Evolutionary conservation across 1,284 basidiomycete species (phyloP), one percentile per base, ranked within the genome.

Genomic region (Hortiboletus rubellus): DNA sequence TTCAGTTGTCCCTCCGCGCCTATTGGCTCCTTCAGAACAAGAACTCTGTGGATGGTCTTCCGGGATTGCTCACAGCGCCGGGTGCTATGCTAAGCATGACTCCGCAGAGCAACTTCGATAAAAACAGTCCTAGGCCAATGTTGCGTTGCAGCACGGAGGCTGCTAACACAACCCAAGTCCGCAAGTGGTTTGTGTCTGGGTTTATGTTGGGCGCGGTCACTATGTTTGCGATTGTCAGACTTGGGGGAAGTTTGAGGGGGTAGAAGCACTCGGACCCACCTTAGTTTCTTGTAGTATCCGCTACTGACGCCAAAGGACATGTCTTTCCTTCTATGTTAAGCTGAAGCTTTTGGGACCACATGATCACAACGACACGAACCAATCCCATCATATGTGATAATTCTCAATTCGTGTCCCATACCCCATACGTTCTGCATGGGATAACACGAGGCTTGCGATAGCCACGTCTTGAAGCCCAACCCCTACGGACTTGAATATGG

Each of bases 401-500:
- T 68, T 64, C 4, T 73, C 65, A 10, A 83, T 65, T 3, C 59
- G 52, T 15, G 67, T 75, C 6, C 82, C 80, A 3, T 74, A 61
- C 4, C 73, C 74, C 55, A 73, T 66, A 46, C 66, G 60, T 51
- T 75, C 64, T 3, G 81, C 82, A 18, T 63, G 68, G 8, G 76
- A 68, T 4, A 80, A 70, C 3, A 83, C 76, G 9, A 78, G 70
- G 31, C 60, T 66, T 14, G 88, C 82, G 60, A 92, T 88, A 0
- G 83, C 86, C 3, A 87, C 86, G 63, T 92, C 89, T 64, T 91
- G 89, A n/a, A 87, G 69, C 1, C 86, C 88, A 8, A 91, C 74
- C 3, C 89, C 90, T 1, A 92, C 89, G 0, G 86, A 88, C 70
- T 91, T 92, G 77, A 90, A 92, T 49, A 92, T 79, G 5, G 87